Evolutionary conservation across 1,284 basidiomycete genomes (phyloP), one percentile per base, ranked within the genome.

Genomic region (Fomitopsis palustris): DNA sequence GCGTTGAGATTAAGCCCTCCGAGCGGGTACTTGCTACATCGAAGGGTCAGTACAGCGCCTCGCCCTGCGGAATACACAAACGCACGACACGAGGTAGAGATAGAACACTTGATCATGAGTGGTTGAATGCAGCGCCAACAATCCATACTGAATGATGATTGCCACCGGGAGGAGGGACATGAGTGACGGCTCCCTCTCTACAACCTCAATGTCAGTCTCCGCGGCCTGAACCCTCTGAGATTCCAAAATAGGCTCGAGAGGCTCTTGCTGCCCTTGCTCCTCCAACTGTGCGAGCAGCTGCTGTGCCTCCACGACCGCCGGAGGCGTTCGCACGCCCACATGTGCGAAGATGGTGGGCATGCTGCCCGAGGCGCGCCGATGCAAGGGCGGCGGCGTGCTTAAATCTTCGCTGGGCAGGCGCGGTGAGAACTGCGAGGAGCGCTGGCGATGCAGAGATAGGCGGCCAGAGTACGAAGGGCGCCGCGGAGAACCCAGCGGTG

Each of bases 101-200:
- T 92, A 82, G 74, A 93, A 93, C 21, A 93, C 75, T 71, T 93
- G 91, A 75, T 93, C 90, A 67, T 93, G 91, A 3, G 89, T 91
- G n/a, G 91, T 93, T 39, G 83, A 83, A 69, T 93, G 90, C 57
- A 93, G 72, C 16, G 90, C 90, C 65, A 93, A 74, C 63, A 90
- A 72, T 17, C 90, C 91, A 71, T 93, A 93, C 72, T 93, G 90
- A 19, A 90, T 69, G 61, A 93, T 92, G 60, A 93, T 82, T 63
- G 86, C 63, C 29, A 88, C 63, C 6, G 90, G 90, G 37, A 93
- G 74, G 69, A 86, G 86, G 19, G 84, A 85, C 59, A 79, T 68
- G 64, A 90, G 67, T 10, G 88, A 86, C 0, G 85, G 86, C 23
- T 80, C 76, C 65, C 82, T 83, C 67, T 81, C 78, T 16, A 67